Percentiles rank a stretch among this genome's conserved stretches.
These are phyloP conservation scores for Candida incommunis DNA, from an alignment of 805 yeast species.

Conservation along the genomic window DNA sequence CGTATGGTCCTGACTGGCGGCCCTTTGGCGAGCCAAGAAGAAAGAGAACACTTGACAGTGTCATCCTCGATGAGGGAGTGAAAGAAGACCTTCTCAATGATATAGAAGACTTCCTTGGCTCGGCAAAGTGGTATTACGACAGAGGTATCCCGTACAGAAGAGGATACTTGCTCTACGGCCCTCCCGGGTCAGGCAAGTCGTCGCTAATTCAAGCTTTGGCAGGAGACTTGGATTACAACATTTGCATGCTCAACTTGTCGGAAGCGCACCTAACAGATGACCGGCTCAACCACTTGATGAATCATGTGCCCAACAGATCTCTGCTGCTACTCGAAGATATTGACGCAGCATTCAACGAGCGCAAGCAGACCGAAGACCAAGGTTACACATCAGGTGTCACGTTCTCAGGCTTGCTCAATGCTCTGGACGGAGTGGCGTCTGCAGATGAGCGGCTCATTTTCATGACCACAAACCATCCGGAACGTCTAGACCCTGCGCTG, in stretches of 20 bases:
- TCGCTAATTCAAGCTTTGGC: slow-evolving; percentile 94
- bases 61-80: slow-evolving; percentile 66
- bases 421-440: slow-evolving; percentile 93
- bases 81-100: slow-evolving; percentile 54
- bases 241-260: slow-evolving; percentile 80
- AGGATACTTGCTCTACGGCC: slow-evolving; percentile 88
- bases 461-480: slow-evolving; percentile 98
- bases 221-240: slow-evolving; percentile 89
- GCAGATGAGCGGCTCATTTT: slow-evolving; percentile 94
- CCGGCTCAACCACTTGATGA: slow-evolving; percentile 86
- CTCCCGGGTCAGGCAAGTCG: slow-evolving; percentile 96
- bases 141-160: slow-evolving; percentile 97
- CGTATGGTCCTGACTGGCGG: slow-evolving; percentile 98
- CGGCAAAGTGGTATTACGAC: slow-evolving; percentile 85
- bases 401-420: slow-evolving; percentile 84
- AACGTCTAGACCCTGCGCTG: slow-evolving; percentile 80
- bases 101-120: slow-evolving; percentile 61
- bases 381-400: slow-evolving; percentile 86
- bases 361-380: slow-evolving; percentile 61
- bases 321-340: slow-evolving; percentile 79
- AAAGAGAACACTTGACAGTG: slow-evolving; percentile 74
- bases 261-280: slow-evolving; percentile 92
- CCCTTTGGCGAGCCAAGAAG: slow-evolving; percentile 93
- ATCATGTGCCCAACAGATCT: slow-evolving; percentile 85
- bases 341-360: slow-evolving; percentile 85